Evolutionary conservation across 495 filamentous ascomycete genomes (phyloP).

Genomic region (Amorphotheca resinae): DNA sequence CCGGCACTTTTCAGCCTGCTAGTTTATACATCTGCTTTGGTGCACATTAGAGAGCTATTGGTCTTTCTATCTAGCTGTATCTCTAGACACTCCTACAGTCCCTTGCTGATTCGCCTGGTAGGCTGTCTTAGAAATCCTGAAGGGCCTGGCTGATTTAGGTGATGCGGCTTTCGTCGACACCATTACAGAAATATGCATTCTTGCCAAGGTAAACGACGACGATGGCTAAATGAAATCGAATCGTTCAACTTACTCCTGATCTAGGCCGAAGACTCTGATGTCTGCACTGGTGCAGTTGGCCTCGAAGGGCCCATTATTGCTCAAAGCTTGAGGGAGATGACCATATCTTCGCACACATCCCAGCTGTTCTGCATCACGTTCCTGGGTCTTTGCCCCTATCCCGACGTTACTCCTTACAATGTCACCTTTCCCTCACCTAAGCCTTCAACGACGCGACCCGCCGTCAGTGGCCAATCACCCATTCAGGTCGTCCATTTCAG

Average conservation of each 20-base stretch:
- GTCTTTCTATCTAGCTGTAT: too few relatives aligned
- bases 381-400: conserved; percentile 37
- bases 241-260: not conserved
- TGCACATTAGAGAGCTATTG: too few relatives aligned
- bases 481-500: conserved; percentile 42
- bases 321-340: conserved; percentile 31
- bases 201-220: conserved; percentile 24
- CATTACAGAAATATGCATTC: conserved; percentile 33
- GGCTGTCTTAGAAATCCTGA: conserved; percentile 34
- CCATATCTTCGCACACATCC: conserved; percentile 34
- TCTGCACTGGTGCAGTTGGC: conserved; percentile 34
- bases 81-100: too few relatives aligned
- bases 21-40: too few relatives aligned
- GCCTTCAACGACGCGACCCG: conserved; percentile 27
- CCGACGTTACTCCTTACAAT: conserved; percentile 28
- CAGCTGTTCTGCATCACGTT: conserved; percentile 35
- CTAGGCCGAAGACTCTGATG: conserved; percentile 32
- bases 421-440: conserved; percentile 31
- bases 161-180: conserved; percentile 29
- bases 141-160: conserved; percentile 30
- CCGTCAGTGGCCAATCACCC: conserved; percentile 32
- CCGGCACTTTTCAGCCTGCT: too few relatives aligned
- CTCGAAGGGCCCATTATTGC: conserved; percentile 38
- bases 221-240: not conserved
- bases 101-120: too few relatives aligned